phyloP scores from a whole-genome alignment of 192 early-diverging fungal species.

The Lunasporangiospora selenospora region DNA sequence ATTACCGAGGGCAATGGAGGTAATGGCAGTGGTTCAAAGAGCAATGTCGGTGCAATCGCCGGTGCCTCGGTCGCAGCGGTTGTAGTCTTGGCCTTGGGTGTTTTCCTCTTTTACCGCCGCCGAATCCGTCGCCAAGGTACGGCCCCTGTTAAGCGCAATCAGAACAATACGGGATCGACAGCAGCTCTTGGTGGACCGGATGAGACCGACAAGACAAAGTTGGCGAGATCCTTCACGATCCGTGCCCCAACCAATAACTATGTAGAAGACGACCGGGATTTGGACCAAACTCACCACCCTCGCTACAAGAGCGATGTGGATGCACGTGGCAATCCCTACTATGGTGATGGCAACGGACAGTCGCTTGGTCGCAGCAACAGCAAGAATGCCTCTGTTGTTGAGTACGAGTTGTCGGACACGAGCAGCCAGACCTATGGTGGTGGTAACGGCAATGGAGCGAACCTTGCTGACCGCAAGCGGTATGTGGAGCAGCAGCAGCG shows the following conservation, averaged over 20 bases:
- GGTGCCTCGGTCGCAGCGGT: background rate
- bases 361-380: slow-evolving; percentile 1
- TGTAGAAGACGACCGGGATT: slow-evolving; percentile 13
- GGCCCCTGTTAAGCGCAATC: too few species aligned
- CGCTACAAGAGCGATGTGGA: slow-evolving; percentile 7
- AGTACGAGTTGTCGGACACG: slow-evolving; percentile 34
- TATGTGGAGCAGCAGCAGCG: slow-evolving; percentile 35
- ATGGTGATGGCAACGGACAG: background rate
- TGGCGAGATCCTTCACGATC: slow-evolving; percentile 34
- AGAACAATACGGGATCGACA: too few species aligned
- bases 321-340: slow-evolving; percentile 1
- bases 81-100: background rate
- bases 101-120: slow-evolving; percentile 4
- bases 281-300: slow-evolving; percentile 4
- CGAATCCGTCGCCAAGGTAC: background rate
- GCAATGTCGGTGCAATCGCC: slow-evolving; percentile 1
- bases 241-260: slow-evolving; percentile 17
- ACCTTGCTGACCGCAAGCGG: slow-evolving; percentile 20
- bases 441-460: too few species aligned
- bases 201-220: slow-evolving; percentile 13
- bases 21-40: background rate
- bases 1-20: background rate
- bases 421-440: slow-evolving; percentile 7
- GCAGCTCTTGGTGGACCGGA: too few species aligned
- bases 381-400: slow-evolving; percentile 10